Evolutionary conservation across 2,329 filamentous ascomycete species (phyloP), one percentile per base, ranked within the genome.

Genomic region (Penicillium sumatraense): DNA sequence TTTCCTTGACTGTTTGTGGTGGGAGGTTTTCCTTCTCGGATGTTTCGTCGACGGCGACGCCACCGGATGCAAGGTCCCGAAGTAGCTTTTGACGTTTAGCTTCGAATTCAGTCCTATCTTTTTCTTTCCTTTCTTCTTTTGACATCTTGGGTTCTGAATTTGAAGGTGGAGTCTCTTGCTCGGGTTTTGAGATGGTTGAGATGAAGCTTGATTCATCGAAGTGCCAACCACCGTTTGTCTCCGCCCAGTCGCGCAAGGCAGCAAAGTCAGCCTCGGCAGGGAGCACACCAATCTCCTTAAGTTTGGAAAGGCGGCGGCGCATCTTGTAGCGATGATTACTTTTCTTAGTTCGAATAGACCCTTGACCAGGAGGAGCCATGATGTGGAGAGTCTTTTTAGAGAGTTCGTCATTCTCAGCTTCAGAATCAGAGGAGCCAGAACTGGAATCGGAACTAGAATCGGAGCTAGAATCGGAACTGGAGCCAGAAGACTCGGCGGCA

Each of bases 321-420:
- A 81, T 71, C 53, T 80, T 80, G 36, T 79, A 78, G 35, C 86
- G 78, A 26, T 72, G 65, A 60, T 89, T 89, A 57, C 85, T 81
- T 21, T 73, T 72, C 48, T 80, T 79, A 0, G 86, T 89, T 16
- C 68, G 63, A 20, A 66, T 60, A 27, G 75, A 77, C 14, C 86
- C 86, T 56, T 78, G 50, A 4, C 79, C 78, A 40, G 83, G 81
- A 47, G 79, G 69, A 13, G 70, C 72, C 27, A 65, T 46, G 31
- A 64, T 64, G n/a, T 29, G 59, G 53, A 21, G 27, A 42, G 40
- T 50, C 56, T 10, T 49, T 18, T 1, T 51, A 31, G 27, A 51
- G 64, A 31, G n/a, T 41, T 41, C 20, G 9, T 40, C 10, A 21
- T 38, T 16, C 11, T 40, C 47, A n/a, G 57, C 49, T 7, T 67